Conservation (phyloP, 306 rosid species). For the Carpinus fangiana region DNA sequence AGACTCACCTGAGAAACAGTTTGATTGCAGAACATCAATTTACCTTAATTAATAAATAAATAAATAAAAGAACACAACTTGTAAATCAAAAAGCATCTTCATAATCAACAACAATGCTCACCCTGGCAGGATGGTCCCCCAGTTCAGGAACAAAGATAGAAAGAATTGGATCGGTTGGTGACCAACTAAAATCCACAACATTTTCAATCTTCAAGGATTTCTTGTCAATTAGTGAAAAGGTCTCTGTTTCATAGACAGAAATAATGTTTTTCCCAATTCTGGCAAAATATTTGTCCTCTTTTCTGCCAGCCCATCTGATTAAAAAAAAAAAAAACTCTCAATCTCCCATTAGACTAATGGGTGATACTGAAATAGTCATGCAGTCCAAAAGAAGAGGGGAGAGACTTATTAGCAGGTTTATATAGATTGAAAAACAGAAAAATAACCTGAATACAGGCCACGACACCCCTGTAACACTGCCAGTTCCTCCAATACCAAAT, state of each 20-base stretch:
- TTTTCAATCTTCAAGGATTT: slow-evolving; percentile 82
- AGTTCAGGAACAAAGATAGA: slow-evolving; percentile 85
- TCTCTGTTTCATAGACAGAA: slow-evolving; percentile 83
- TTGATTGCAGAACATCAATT: slow-evolving; percentile 15
- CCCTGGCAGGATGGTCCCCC: slow-evolving; percentile 95
- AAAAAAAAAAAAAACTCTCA: slow-evolving; percentile 15
- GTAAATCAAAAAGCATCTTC: neutral
- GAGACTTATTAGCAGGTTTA: neutral
- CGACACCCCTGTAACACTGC: slow-evolving; percentile 72
- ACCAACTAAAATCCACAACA: slow-evolving; percentile 92
- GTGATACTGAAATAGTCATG: neutral
- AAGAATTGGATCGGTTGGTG: slow-evolving; percentile 86
- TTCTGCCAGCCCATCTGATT: slow-evolving; percentile 83
- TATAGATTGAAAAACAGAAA: slow-evolving; percentile 5
- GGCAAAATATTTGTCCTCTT: slow-evolving; percentile 80
- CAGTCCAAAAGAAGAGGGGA: neutral
- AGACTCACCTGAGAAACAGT: slow-evolving; percentile 67
- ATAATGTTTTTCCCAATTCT: slow-evolving; percentile 79
- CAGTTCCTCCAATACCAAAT: slow-evolving; percentile 80
- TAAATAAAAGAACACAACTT: neutral
- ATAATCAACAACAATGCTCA: slow-evolving; percentile 26
- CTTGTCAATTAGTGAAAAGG: slow-evolving; percentile 85
- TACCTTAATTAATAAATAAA: neutral
- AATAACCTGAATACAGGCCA: slow-evolving; percentile 91
- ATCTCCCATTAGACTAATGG: neutral